A percentile compares a stretch with the other conserved stretches of the same genome.
Conservation (phyloP, 1,284 basidiomycete species). For the Melampsora larici-populina region DNA sequence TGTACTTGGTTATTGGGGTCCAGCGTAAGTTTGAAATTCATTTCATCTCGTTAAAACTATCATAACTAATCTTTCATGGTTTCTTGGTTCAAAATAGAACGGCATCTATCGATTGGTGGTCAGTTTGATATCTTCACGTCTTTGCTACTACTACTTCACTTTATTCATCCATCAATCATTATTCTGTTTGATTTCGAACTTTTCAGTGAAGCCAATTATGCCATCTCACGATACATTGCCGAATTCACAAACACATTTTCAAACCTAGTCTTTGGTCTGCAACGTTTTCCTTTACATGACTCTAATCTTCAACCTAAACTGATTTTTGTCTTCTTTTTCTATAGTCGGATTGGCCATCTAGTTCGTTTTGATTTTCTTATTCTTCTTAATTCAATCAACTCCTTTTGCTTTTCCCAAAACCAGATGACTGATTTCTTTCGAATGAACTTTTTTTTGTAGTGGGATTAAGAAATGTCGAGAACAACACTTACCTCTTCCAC, state of each 20-base stretch:
- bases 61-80: too few species aligned
- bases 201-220: constrained; percentile 40
- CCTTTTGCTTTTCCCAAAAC: background rate
- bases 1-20: constrained; percentile 36
- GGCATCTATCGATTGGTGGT: constrained; percentile 43
- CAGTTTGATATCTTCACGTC: background rate
- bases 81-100: background rate
- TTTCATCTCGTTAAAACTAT: too few species aligned
- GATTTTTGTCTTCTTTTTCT: too few species aligned
- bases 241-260: constrained; percentile 56
- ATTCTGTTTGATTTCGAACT: background rate
- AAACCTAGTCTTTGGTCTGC: constrained; percentile 56
- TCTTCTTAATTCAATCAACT: background rate
- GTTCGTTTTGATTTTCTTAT: background rate
- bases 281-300: too few species aligned
- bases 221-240: constrained; percentile 54
- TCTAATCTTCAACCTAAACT: too few species aligned
- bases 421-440: background rate
- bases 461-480: constrained; percentile 31
- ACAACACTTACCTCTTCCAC: constrained; percentile 21
- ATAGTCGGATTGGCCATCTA: constrained; percentile 9
- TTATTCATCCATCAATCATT: background rate
- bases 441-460: constrained; percentile 6
- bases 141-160: background rate
- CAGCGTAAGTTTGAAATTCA: constrained; percentile 10